Percentiles rank a stretch among this genome's conserved stretches.
Conservation (phyloP, 192 early-diverging fungal species). For the Spizellomyces sp. region DNA sequence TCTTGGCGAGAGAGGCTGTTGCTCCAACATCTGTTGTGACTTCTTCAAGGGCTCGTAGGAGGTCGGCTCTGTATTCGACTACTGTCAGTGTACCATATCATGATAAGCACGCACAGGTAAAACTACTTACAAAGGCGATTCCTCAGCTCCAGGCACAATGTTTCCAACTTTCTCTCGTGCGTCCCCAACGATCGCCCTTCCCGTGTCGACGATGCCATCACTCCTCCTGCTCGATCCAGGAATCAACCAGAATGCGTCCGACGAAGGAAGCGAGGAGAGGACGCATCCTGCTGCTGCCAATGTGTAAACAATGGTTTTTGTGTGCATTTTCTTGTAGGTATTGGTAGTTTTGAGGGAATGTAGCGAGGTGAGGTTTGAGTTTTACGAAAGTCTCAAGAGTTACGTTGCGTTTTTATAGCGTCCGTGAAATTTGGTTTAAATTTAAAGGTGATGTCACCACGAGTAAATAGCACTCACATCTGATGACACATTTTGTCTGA, state of each 20-base stretch:
- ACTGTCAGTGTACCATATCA: background rate
- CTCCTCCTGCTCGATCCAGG: constrained; percentile 2
- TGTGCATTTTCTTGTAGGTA: no score
- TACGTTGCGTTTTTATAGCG: no score
- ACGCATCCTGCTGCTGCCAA: no score
- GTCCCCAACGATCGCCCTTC: background rate
- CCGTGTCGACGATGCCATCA: background rate
- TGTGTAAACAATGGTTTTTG: no score
- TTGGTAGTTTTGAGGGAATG: no score
- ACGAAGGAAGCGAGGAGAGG: no score
- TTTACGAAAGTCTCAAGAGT: no score
- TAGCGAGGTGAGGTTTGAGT: no score
- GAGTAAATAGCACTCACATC: no score
- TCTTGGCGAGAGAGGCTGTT: constrained; percentile 16
- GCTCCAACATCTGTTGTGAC: constrained; percentile 27
- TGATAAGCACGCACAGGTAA: background rate
- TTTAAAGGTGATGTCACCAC: no score
- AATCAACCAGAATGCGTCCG: constrained; percentile 29
- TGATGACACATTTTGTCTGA: no score
- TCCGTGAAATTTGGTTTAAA: no score
- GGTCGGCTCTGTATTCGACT: constrained; percentile 3
- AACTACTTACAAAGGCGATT: constrained; percentile 1
- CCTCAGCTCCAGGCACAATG: background rate
- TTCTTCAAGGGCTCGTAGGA: constrained; percentile 26
- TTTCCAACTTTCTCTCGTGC: background rate